Conservation (phyloP, 495 filamentous ascomycete genomes). For the Articulospora tetracladia region DNA sequence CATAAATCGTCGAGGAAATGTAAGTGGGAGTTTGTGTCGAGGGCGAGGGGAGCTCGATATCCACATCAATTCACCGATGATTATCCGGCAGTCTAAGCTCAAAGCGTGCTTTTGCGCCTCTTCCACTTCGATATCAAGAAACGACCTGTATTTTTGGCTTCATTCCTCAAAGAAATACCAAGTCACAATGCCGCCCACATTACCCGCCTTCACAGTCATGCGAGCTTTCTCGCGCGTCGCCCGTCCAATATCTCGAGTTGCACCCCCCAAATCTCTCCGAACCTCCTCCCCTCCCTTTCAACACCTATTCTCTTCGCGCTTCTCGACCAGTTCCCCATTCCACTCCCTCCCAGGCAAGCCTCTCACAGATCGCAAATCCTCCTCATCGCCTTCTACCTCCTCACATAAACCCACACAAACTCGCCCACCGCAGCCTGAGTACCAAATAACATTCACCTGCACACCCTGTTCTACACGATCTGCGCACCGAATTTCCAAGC, state of each 20-base stretch:
- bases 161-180: neutral
- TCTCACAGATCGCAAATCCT: neutral
- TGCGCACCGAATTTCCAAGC: constrained; percentile 77
- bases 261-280: neutral
- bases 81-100: neutral
- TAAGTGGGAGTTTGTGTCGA: neutral
- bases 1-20: neutral
- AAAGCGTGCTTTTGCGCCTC: neutral
- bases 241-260: neutral
- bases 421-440: constrained; percentile 53
- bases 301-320: neutral
- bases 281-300: constrained; percentile 21
- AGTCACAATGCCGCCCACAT: constrained; percentile 6
- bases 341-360: neutral
- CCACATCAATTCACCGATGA: neutral
- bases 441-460: constrained; percentile 89
- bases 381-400: neutral
- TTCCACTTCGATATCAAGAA: neutral
- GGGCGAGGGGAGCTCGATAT: neutral
- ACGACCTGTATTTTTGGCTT: neutral
- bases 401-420: neutral
- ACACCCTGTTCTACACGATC: constrained; percentile 75
- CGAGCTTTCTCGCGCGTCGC: constrained; percentile 33
- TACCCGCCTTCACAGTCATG: constrained; percentile 29
- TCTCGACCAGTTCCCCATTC: neutral